Evolutionary conservation across 2,329 filamentous ascomycete genomes (phyloP).

Genomic region (Colletotrichum navitas): DNA sequence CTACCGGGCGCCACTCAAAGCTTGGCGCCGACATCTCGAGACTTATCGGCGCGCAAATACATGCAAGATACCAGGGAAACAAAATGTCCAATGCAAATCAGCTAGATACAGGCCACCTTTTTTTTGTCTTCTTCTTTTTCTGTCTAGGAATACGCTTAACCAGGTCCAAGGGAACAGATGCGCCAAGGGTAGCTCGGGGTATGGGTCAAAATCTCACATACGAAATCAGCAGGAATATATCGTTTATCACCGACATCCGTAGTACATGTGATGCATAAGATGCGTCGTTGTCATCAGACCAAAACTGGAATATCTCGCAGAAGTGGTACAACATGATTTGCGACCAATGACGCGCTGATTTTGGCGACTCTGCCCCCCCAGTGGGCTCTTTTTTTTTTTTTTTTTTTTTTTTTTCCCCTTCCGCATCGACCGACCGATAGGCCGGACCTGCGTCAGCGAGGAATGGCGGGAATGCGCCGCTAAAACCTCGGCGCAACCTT

Average conservation of each 20-base stretch:
- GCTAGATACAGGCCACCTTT: background rate
- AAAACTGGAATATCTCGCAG: slow-evolving; percentile 19
- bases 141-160: no score
- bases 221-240: background rate
- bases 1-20: slow-evolving; percentile 58
- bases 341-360: slow-evolving; percentile 12
- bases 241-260: background rate
- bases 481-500: slow-evolving; percentile 40
- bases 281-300: slow-evolving; percentile 17
- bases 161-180: background rate
- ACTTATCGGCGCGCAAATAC: background rate
- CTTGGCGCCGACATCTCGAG: slow-evolving; percentile 22
- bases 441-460: slow-evolving; percentile 19
- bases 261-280: slow-evolving; percentile 5
- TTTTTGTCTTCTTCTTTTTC: background rate
- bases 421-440: slow-evolving; percentile 25
- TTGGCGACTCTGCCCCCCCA: background rate
- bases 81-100: background rate
- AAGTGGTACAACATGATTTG: slow-evolving; percentile 12
- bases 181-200: background rate
- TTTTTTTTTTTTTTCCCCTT: background rate
- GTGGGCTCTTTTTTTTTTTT: no score
- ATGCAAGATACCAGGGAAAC: background rate
- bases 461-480: slow-evolving; percentile 34
- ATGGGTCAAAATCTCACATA: background rate